Base-by-base conservation (phyloP, 345 rosid species). In the Salix purpurea region DNA sequence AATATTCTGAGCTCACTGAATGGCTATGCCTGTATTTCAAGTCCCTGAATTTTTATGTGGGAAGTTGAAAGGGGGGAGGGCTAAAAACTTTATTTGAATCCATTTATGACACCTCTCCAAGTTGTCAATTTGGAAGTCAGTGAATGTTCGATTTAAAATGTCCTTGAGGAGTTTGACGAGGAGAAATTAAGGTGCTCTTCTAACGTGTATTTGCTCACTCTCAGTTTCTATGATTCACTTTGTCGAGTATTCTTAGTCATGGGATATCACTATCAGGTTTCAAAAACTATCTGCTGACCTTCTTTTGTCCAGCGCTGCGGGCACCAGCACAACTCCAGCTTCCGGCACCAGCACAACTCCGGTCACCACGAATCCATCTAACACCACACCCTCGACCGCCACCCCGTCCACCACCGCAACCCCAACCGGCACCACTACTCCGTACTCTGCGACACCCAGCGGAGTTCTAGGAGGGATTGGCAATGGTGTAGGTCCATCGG, bases 381-480 rank as follows among this genome's bases (percentile, higher is more conserved):
- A 13, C 50, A 80, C 78, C 44, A 80, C 84, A 3, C 77, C 87
- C 1, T 65, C 87, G 39, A 83, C 76, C 46, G 62, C 84, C 34
- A 84, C 80, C 3, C 88, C 90, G 0, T 8, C 77, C 12, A 52
- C 66, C 14, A 74, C 70, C 16, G 37, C 37, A 34, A 74, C 77
- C 14, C 72, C 81, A 4, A 58, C 81, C 4, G 37, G 37, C 37
- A 72, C 81, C 48, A 73, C 75, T 0, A 46, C 40, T 4, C 82
- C 82, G 1, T 89, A 82, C 81, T 46, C 83, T 0, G 52, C 84
- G 11, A 85, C 91, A 6, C 87, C 82, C 4, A 81, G 74, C 0
- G 92, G 92, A 68, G 84, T 85, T 54, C 39, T 86, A n/a, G 90
- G 92, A 71, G 92, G 90, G 46, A 76, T 65, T 4, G 86, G 87